Evolutionary conservation across 148 eudicot species (phyloP), one percentile per base, ranked within the genome.

Genomic region (Vaccinium myrtillus): DNA sequence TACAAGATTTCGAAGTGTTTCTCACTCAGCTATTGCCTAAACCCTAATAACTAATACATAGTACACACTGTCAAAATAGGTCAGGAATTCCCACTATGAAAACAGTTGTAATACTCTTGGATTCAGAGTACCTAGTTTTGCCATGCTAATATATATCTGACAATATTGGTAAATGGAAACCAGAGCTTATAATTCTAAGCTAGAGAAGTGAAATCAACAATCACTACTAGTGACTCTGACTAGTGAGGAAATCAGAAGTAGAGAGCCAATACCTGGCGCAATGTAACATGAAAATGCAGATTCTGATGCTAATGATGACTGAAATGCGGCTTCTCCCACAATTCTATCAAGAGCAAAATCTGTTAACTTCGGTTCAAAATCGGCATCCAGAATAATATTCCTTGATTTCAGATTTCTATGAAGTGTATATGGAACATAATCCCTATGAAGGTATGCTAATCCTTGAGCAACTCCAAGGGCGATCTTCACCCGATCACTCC

Each of bases 381-480:
- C 91, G 53, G 86, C 88, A 86, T 94, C 98, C 56, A 95, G 84
- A 84, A 95, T 92, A 81, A 94, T 83, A 84, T 95, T 95, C 15
- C 61, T 91, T 27, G 98, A 90, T 79, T 92, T 95, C 48, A 95
- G 32, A 87, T 94, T 90, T 83, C 98, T 86, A 63, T 94, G 95
- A 78, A 95, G 89, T 74, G 92, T 86, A 88, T 85, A 91, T 23
- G 95, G 95, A 80, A 88, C 86, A 84, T 95, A 95, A 84, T 95
- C 98, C 73, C 90, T 85, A 85, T 94, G 98, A 83, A 95, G 92
- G 83, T 95, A 95, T 25, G 96, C 94, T 79, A 95, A 90, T 75
- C 92, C 98, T 89, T 91, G 98, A 88, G 98, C 98, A 86, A 95
- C 89, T 21, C 98, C 98, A 87, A 90, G 84, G 58, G 98, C 98